A percentile compares a stretch with the other conserved stretches of the same genome.
Conservation (phyloP, 1,139 yeast species). For the Saccharomycopsis phalli region DNA sequence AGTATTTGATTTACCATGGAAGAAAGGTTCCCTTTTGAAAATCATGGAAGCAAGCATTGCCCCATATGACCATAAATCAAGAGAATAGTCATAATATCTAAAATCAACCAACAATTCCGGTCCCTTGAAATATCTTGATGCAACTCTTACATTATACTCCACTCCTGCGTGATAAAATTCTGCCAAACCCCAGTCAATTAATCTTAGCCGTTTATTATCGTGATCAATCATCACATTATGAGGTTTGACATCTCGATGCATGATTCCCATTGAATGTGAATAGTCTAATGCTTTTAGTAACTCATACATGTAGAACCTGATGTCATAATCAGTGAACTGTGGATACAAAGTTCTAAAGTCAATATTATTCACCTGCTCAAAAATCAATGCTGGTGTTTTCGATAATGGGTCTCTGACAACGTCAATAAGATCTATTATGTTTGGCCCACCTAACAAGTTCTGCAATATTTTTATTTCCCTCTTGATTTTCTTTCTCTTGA, state of each 20-base stretch:
- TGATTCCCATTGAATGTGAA: conserved; percentile 95
- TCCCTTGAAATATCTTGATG: conserved; percentile 96
- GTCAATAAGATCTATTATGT: conserved; percentile 72
- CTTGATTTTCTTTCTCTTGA: conserved; percentile 90
- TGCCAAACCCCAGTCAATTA: conserved; percentile 98
- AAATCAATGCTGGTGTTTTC: conserved; percentile 88
- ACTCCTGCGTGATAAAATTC: conserved; percentile 94
- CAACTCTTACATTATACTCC: conserved; percentile 94
- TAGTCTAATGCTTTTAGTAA: conserved; percentile 83
- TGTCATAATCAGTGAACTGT: conserved; percentile 75
- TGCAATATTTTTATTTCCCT: conserved; percentile 90
- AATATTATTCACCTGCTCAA: conserved; percentile 82
- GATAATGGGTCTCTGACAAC: conserved; percentile 85
- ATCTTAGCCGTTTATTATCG: conserved; percentile 54
- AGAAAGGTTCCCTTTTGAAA: conserved; percentile 93
- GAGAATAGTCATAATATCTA: conserved; percentile 87
- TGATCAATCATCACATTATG: conserved; percentile 98
- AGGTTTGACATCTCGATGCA: conserved; percentile 98
- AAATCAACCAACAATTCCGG: conserved; percentile 94
- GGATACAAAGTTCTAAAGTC: conserved; percentile 90
- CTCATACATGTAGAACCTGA: conserved; percentile 83
- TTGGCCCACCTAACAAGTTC: conserved; percentile 81
- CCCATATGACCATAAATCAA: conserved; percentile 96
- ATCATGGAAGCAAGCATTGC: conserved; percentile 97
- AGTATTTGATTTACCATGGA: conserved; percentile 92